Evolutionary conservation across 139 green algal species (phyloP).

Genomic region (Tetratostichococcus sp.): DNA sequence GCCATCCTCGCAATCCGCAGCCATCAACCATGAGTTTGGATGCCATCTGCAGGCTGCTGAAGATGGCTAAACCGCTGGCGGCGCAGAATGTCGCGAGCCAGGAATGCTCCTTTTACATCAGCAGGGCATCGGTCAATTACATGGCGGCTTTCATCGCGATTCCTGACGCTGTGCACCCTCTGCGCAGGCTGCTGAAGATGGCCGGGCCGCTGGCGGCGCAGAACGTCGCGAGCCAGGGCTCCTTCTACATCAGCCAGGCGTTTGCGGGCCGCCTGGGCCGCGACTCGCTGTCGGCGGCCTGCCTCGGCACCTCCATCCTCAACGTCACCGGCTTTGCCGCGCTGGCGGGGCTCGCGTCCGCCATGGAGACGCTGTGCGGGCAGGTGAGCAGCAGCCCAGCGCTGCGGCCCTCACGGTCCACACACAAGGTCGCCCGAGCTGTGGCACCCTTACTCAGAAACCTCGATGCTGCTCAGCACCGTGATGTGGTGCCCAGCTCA

Average conservation of each 20-base stretch:
- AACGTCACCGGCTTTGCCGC: constrained; percentile 63
- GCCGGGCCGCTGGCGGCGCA: constrained; percentile 10
- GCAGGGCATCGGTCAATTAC: too few species aligned
- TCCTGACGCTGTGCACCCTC: too few species aligned
- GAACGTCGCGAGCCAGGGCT: constrained; percentile 4
- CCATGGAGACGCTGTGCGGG: constrained; percentile 69
- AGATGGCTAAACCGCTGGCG: constrained; percentile 6
- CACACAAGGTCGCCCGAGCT: too few species aligned
- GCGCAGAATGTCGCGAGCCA: constrained; percentile 5
- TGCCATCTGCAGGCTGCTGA: too few species aligned
- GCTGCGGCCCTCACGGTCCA: too few species aligned
- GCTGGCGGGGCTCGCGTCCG: constrained; percentile 44
- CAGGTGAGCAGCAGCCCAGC: too few species aligned
- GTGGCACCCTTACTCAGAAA: too few species aligned
- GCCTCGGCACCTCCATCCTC: constrained; percentile 61
- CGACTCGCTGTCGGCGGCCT: constrained; percentile 28
- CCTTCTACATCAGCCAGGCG: constrained; percentile 10
- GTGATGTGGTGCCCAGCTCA: too few species aligned
- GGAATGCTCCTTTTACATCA: constrained; percentile 8
- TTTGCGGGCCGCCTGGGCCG: constrained; percentile 16
- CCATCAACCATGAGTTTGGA: too few species aligned
- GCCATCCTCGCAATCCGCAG: too few species aligned
- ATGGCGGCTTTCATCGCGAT: too few species aligned
- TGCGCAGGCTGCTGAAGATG: constrained; percentile 10
- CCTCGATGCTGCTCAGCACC: too few species aligned